Evolutionary conservation across 495 filamentous ascomycete genomes (phyloP), one percentile per base, ranked within the genome.

Genomic region (Penicillium verhagenii): DNA sequence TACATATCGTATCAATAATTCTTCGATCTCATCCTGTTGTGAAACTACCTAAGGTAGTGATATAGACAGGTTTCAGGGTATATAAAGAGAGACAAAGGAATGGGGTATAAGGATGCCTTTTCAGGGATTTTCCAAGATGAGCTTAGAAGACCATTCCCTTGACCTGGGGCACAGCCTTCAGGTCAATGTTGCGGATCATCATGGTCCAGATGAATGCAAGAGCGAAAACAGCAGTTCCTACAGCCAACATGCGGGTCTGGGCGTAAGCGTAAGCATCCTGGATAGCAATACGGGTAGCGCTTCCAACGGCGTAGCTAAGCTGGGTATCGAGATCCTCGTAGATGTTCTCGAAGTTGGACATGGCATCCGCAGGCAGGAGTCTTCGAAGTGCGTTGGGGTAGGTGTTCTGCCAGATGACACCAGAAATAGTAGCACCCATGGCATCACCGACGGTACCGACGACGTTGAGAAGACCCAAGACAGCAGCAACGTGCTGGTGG

Each of bases 401-500:
- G 42, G 77, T 72, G 59, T 74, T 73, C 13, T 77, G 83, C 82
- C 86, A 89, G 59, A 91, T 82, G 38, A 84, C 85, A 0, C 70
- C 75, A 13, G 80, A 73, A 10, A 90, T 70, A 7, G 82, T 76
- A 9, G 65, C 57, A n/a, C 88, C 88, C 51, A 88, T 80, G 19
- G 80, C 82, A 39, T 83, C 80, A 24, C 87, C 88, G 19, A 90
- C 72, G 52, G 65, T 77, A 42, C 78, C 68, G 58, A 87, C 85
- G 62, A 89, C 76, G 43, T 74, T 72, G 53, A 82, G 69, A 35
- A 90, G 53, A 4, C 86, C 86, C 1, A 90, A 74, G n/a, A 82
- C 78, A 21, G 77, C 77, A 20, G 88, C 85, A 35, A 90, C 73
- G 55, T 87, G 70, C 54, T 88, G 75, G 52, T 90, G 88, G 2